Evolutionary conservation across 139 green algal species (phyloP).

Genomic region (Chlorella sp.): DNA sequence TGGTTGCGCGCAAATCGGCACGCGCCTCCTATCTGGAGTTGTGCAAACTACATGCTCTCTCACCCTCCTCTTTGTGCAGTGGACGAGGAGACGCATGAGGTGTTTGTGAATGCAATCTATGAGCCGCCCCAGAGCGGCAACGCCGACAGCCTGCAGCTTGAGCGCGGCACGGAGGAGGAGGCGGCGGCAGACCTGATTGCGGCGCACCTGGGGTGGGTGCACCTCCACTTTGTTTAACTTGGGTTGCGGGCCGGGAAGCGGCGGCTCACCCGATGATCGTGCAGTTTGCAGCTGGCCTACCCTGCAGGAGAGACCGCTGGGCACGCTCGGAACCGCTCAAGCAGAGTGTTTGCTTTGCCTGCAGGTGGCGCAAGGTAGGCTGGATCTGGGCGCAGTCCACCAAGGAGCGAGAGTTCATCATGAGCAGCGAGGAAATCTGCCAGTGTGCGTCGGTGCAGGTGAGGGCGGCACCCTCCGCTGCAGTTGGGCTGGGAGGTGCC

Average conservation of each 20-base stretch:
- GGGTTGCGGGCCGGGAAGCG: too few relatives aligned
- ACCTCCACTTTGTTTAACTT: too few relatives aligned
- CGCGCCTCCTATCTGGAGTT: too few relatives aligned
- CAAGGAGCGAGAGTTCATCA: conserved; percentile 87
- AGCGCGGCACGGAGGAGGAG: conserved; percentile 67
- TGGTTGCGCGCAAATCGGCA: too few relatives aligned
- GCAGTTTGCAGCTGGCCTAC: too few relatives aligned
- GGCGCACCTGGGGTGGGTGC: conserved; percentile 58
- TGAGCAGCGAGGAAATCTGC: conserved; percentile 79
- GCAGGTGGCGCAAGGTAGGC: conserved; percentile 78
- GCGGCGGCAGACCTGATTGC: conserved; percentile 72
- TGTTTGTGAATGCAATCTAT: conserved; percentile 87
- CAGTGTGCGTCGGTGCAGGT: conserved; percentile 80
- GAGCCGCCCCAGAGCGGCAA: conserved; percentile 90
- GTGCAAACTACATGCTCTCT: too few relatives aligned
- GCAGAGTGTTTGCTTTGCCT: too few relatives aligned
- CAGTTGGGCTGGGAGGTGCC: background rate
- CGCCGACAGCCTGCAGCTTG: conserved; percentile 60
- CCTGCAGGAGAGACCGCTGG: too few relatives aligned
- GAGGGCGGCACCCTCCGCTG: too few relatives aligned
- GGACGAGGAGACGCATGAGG: conserved; percentile 67
- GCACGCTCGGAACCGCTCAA: too few relatives aligned
- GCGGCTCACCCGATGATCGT: too few relatives aligned
- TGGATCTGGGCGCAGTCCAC: conserved; percentile 91
- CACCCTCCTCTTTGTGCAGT: conserved; percentile 39